Conservation (phyloP, 192 early-diverging fungal species). For the Powellomyces hirtus region DNA sequence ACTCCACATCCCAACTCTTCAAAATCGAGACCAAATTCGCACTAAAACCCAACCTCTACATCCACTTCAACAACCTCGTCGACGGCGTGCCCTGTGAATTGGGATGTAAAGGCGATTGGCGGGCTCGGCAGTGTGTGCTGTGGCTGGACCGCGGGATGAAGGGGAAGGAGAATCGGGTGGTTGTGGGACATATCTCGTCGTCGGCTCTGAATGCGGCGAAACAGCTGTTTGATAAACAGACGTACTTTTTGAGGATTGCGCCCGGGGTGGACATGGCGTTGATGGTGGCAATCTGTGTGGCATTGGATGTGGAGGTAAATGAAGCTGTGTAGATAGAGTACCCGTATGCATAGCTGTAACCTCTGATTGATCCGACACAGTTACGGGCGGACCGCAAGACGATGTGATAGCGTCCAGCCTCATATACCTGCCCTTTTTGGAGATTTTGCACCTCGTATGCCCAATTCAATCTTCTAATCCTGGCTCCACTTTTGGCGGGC, state of each 20-base stretch:
- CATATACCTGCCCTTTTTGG: too few relatives aligned
- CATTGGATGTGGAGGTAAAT: too few relatives aligned
- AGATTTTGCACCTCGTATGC: too few relatives aligned
- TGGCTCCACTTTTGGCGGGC: too few relatives aligned
- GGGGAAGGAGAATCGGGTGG: constrained; percentile 1
- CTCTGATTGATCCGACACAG: too few relatives aligned
- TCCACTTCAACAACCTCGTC: background rate
- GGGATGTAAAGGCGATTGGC: constrained; percentile 17
- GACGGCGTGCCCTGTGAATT: background rate
- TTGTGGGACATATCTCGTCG: background rate
- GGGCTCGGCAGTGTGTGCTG: constrained; percentile 1
- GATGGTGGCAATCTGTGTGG: constrained; percentile 11
- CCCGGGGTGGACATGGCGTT: constrained; percentile 10
- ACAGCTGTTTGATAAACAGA: constrained; percentile 1
- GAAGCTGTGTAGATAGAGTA: too few relatives aligned
- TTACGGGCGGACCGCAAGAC: too few relatives aligned
- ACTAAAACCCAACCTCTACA: background rate
- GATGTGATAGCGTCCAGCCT: too few relatives aligned
- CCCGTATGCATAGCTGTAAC: too few relatives aligned
- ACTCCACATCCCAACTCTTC: constrained; percentile 4
- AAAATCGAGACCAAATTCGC: background rate
- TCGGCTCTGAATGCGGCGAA: background rate
- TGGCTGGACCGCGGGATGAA: constrained; percentile 4
- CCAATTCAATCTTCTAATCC: too few relatives aligned
- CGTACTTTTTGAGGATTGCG: background rate